Conservation (phyloP, 129 eudicot genomes). For the sunflower (Helianthus annuus) region DNA sequence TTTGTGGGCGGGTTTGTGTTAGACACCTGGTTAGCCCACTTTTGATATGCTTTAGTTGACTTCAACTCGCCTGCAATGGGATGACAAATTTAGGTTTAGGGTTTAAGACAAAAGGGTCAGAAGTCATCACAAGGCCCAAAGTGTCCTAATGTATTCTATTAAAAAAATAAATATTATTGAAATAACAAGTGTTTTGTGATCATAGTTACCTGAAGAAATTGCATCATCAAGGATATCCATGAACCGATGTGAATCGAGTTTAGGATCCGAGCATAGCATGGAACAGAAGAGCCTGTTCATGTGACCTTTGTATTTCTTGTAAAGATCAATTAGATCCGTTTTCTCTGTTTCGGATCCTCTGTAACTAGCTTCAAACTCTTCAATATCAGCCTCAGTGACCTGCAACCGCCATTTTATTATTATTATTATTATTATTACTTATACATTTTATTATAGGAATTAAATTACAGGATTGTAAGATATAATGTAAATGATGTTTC, state of each 20-base stretch:
- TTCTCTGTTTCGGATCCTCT: conserved; percentile 92
- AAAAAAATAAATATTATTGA: neutral
- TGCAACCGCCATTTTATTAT: conserved; percentile 20
- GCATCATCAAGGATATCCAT: conserved; percentile 93
- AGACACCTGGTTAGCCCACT: conserved; percentile 71
- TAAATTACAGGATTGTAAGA: neutral
- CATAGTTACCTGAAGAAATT: conserved; percentile 56
- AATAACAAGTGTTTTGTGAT: neutral
- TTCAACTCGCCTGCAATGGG: conserved; percentile 50
- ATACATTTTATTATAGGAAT: too few relatives aligned
- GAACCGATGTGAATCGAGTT: conserved; percentile 91
- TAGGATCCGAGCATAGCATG: conserved; percentile 89
- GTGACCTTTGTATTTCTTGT: conserved; percentile 80
- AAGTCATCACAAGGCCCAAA: neutral
- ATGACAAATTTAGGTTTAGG: neutral
- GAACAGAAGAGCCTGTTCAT: conserved; percentile 95
- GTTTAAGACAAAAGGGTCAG: neutral
- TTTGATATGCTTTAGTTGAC: conserved; percentile 66
- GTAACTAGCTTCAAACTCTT: conserved; percentile 87
- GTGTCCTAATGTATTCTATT: neutral
- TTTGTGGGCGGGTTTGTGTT: conserved; percentile 73
- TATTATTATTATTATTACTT: neutral
- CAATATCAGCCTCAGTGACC: conserved; percentile 93
- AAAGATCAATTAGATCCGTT: conserved; percentile 75
- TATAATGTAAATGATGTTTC: too few relatives aligned